Percentiles rank a stretch among this genome's conserved stretches.
These are phyloP conservation scores for Ogataea zsoltii DNA, from an alignment of 805 yeast species.

Conservation along the genomic window DNA sequence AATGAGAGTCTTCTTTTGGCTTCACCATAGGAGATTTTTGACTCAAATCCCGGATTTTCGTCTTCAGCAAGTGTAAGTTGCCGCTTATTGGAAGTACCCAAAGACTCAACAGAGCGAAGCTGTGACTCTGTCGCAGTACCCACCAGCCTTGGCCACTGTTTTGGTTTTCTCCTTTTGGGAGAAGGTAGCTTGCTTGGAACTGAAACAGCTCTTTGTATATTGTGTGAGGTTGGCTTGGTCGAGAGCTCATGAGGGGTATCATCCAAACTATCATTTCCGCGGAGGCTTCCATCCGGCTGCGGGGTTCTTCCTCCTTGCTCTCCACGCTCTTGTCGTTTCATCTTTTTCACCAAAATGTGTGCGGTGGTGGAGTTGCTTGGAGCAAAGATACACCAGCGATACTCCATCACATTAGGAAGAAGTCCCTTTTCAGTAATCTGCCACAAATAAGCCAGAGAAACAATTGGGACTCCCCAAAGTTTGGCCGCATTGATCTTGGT, in stretches of 20 bases:
- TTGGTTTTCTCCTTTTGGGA: constrained; percentile 48
- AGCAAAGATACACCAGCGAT: constrained; percentile 57
- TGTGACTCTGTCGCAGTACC: constrained; percentile 44
- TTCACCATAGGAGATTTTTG: constrained; percentile 2
- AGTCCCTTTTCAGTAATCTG: constrained; percentile 42
- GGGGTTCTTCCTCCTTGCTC: not conserved
- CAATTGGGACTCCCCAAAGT: constrained; percentile 58
- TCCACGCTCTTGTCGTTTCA: not conserved
- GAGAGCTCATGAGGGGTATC: not conserved
- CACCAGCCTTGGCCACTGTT: constrained; percentile 48
- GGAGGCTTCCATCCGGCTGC: not conserved
- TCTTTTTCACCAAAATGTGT: not conserved
- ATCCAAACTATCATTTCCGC: no score
- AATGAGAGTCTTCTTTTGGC: not conserved
- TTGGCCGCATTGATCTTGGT: constrained; percentile 61
- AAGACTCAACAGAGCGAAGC: constrained; percentile 11
- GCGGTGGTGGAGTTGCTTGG: constrained; percentile 18
- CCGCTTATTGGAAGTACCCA: not conserved
- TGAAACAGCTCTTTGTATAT: not conserved
- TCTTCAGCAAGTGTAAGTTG: not conserved
- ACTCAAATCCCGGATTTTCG: not conserved
- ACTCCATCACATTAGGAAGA: constrained; percentile 44
- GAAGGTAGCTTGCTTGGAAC: constrained; percentile 44
- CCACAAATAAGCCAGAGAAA: constrained; percentile 56
- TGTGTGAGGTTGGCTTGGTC: not conserved